These are phyloP conservation scores for Durio zibethinus DNA, from an alignment of 345 rosid species.

Conservation along the genomic window DNA sequence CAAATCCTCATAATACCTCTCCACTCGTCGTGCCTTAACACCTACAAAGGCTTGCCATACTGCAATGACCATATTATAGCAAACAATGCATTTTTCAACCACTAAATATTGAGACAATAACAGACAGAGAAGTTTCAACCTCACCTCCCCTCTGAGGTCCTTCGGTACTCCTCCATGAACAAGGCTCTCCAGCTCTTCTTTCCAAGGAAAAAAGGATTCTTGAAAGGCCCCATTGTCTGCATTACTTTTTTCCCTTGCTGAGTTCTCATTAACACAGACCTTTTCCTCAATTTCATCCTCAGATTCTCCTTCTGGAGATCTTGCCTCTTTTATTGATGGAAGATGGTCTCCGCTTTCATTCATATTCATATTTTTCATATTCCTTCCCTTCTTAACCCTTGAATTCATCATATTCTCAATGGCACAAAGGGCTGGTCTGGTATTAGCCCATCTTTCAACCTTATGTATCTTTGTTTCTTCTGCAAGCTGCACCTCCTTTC, in stretches of 20 bases:
- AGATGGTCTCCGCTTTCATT: slow-evolving; percentile 31
- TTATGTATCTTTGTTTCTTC: slow-evolving; percentile 37
- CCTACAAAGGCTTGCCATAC: slow-evolving; percentile 99
- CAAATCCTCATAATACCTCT: slow-evolving; percentile 73
- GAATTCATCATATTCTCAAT: slow-evolving; percentile 72
- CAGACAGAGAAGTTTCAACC: slow-evolving; percentile 18
- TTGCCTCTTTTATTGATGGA: slow-evolving; percentile 34
- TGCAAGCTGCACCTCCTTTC: slow-evolving; percentile 33
- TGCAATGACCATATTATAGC: slow-evolving; percentile 31
- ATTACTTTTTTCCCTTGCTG: slow-evolving; percentile 28
- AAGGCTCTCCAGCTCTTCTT: slow-evolving; percentile 79
- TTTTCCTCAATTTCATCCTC: slow-evolving; percentile 37
- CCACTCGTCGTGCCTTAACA: slow-evolving; percentile 70
- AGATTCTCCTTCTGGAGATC: slow-evolving; percentile 32
- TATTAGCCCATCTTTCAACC: slow-evolving; percentile 53
- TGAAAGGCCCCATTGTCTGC: slow-evolving; percentile 28
- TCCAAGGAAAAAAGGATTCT: slow-evolving; percentile 58
- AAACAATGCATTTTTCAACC: not conserved
- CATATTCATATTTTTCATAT: slow-evolving; percentile 29
- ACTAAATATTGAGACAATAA: slow-evolving; percentile 1
- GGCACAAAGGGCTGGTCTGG: slow-evolving; percentile 57
- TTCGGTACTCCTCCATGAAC: slow-evolving; percentile 93
- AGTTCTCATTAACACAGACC: slow-evolving; percentile 31
- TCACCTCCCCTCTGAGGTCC: slow-evolving; percentile 94
- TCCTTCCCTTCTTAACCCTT: slow-evolving; percentile 49